phyloP scores from a whole-genome alignment of 2,329 filamentous ascomycete genomes.

The Aspergillus sergii region DNA sequence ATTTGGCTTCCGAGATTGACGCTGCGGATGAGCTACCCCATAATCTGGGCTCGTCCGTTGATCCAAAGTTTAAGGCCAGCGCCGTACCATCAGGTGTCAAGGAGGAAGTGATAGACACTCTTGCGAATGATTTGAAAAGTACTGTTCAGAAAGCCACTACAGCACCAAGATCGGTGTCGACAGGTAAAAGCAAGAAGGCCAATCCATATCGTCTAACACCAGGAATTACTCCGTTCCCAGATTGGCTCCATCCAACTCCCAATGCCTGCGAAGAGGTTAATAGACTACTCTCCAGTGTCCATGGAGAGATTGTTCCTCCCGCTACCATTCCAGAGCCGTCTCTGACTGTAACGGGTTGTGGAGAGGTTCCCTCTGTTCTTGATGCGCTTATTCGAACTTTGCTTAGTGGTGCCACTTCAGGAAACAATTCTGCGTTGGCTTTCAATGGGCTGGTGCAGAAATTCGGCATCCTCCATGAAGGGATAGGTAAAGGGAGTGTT shows the following conservation, averaged over 20 bases:
- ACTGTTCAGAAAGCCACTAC: slow-evolving; percentile 2
- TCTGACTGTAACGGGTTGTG: slow-evolving; percentile 70
- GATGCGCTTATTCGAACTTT: slow-evolving; percentile 66
- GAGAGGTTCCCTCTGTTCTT: slow-evolving; percentile 66
- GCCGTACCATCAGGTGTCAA: neutral
- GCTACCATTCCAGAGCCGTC: slow-evolving; percentile 70
- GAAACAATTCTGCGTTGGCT: slow-evolving; percentile 65
- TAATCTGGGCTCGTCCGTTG: slow-evolving; percentile 51
- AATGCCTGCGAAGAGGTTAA: slow-evolving; percentile 72
- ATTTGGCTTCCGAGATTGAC: neutral
- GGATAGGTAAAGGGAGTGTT: slow-evolving; percentile 70
- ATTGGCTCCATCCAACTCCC: slow-evolving; percentile 65
- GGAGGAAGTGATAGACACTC: neutral
- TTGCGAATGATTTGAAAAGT: neutral
- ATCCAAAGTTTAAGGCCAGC: neutral
- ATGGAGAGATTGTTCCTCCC: slow-evolving; percentile 67
- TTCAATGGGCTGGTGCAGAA: slow-evolving; percentile 65
- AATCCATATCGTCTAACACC: slow-evolving; percentile 57
- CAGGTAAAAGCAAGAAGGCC: slow-evolving; percentile 19
- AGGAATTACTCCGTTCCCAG: slow-evolving; percentile 66
- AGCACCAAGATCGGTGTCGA: slow-evolving; percentile 19
- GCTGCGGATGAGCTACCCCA: slow-evolving; percentile 56
- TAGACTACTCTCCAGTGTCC: slow-evolving; percentile 63
- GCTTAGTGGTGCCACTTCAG: slow-evolving; percentile 63
- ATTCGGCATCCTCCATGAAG: slow-evolving; percentile 65